Conservation (phyloP, 179 eudicot genomes). For the Patellifolia procumbens region DNA sequence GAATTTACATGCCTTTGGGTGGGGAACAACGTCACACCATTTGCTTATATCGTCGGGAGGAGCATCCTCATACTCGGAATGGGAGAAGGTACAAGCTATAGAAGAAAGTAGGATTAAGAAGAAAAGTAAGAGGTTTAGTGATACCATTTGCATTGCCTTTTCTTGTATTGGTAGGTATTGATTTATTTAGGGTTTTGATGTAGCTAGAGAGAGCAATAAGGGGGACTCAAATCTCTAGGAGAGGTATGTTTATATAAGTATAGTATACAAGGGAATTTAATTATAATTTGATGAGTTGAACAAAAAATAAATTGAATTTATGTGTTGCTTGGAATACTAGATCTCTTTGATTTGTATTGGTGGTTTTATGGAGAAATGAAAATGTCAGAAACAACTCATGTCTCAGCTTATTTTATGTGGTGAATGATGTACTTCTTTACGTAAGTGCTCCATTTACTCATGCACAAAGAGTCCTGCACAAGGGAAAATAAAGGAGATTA, state of each 20-base stretch:
- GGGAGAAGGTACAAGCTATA: slow-evolving; percentile 14
- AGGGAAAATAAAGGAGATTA: not conserved
- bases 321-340: slow-evolving; percentile 12
- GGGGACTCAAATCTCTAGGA: slow-evolving; percentile 30
- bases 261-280: not conserved
- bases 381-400: slow-evolving; percentile 30
- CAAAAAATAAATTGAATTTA: not conserved
- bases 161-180: slow-evolving; percentile 17
- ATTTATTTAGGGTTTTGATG: not conserved
- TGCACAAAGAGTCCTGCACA: slow-evolving; percentile 14
- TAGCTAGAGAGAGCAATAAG: slow-evolving; percentile 15
- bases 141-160: slow-evolving; percentile 21
- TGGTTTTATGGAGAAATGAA: slow-evolving; percentile 10
- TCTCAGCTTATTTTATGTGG: slow-evolving; percentile 23
- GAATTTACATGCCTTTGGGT: slow-evolving; percentile 61
- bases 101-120: slow-evolving; percentile 21
- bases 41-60: slow-evolving; percentile 31
- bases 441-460: slow-evolving; percentile 24
- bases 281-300: slow-evolving; percentile 9
- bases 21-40: slow-evolving; percentile 78
- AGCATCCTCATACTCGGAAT: slow-evolving; percentile 13
- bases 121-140: slow-evolving; percentile 12
- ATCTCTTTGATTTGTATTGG: slow-evolving; percentile 16
- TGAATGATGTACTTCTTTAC: slow-evolving; percentile 35
- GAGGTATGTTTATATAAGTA: slow-evolving; percentile 10